A percentile compares a stretch with the other conserved stretches of the same genome.
phyloP scores from a whole-genome alignment of 179 eudicot species.

The Spergularia azorica region DNA sequence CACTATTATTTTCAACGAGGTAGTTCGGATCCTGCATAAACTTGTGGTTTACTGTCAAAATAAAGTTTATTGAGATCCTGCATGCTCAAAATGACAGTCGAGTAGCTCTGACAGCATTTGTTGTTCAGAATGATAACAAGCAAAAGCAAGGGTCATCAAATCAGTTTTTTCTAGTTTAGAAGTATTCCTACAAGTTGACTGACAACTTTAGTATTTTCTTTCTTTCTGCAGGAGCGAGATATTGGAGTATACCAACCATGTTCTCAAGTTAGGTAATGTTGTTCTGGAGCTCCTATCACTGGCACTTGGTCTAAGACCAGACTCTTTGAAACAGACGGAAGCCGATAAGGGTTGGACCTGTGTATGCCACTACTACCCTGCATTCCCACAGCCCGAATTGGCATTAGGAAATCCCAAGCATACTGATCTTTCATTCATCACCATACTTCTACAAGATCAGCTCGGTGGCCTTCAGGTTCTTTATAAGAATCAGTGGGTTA shows the following conservation, averaged over 20 bases:
- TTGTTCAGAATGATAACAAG: too few species aligned
- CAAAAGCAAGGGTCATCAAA: too few species aligned
- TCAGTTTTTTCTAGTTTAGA: too few species aligned
- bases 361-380: conserved; percentile 28
- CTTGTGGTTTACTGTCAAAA: too few species aligned
- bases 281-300: conserved; percentile 20
- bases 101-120: too few species aligned
- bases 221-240: conserved; percentile 15
- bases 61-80: too few species aligned
- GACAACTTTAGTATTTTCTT: background rate
- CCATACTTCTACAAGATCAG: conserved; percentile 26
- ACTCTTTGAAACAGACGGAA: conserved; percentile 12
- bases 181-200: too few species aligned
- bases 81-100: too few species aligned
- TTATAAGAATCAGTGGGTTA: conserved; percentile 26
- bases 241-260: conserved; percentile 14
- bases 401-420: conserved; percentile 27
- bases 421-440: conserved; percentile 17
- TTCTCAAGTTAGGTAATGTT: conserved; percentile 11
- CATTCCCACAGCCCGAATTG: conserved; percentile 31
- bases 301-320: conserved; percentile 25
- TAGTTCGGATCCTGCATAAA: background rate
- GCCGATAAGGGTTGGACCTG: conserved; percentile 8
- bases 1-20: background rate
- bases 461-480: conserved; percentile 29